Evolutionary conservation across 2,329 filamentous ascomycete genomes (phyloP).

Genomic region (Trichoderma sp.): DNA sequence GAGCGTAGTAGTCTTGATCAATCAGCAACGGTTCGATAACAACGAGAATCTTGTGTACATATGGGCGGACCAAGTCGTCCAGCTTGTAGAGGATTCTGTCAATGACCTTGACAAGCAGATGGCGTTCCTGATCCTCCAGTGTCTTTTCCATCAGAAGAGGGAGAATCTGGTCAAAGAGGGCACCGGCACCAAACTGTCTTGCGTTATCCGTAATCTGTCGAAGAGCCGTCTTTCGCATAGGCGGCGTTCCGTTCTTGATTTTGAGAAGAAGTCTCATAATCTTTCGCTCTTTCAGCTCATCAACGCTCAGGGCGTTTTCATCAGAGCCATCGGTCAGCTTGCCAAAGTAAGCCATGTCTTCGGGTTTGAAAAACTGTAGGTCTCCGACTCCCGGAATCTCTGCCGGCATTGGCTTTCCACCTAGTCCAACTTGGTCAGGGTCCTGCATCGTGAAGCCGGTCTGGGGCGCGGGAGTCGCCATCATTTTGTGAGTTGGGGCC

Average conservation of each 20-base stretch:
- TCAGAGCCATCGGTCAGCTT: conserved; percentile 94
- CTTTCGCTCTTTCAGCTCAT: conserved; percentile 96
- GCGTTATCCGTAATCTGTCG: conserved; percentile 98
- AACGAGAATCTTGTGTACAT: conserved; percentile 96
- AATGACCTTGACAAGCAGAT: conserved; percentile 98
- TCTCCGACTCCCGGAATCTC: conserved; percentile 96
- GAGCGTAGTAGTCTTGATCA: conserved; percentile 98
- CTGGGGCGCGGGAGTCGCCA: conserved; percentile 72
- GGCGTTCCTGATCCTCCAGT: conserved; percentile 94
- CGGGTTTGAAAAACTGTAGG: conserved; percentile 95
- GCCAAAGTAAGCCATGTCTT: conserved; percentile 98
- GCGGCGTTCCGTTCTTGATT: conserved; percentile 98
- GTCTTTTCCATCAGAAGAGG: conserved; percentile 98
- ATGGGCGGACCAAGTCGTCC: conserved; percentile 92
- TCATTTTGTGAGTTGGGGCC: conserved; percentile 72
- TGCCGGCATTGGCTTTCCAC: conserved; percentile 88
- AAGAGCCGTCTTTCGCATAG: conserved; percentile 97
- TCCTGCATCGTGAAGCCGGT: conserved; percentile 98
- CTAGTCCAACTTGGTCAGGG: conserved; percentile 76
- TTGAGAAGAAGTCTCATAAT: conserved; percentile 97
- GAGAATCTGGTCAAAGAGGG: conserved; percentile 96
- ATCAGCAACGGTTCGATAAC: conserved; percentile 99
- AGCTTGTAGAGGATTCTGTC: conserved; percentile 98
- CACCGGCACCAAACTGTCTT: conserved; percentile 88
- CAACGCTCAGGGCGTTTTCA: conserved; percentile 87